Conservation (phyloP, 2,329 filamentous ascomycete genomes). For the Ascochyta fabae region DNA sequence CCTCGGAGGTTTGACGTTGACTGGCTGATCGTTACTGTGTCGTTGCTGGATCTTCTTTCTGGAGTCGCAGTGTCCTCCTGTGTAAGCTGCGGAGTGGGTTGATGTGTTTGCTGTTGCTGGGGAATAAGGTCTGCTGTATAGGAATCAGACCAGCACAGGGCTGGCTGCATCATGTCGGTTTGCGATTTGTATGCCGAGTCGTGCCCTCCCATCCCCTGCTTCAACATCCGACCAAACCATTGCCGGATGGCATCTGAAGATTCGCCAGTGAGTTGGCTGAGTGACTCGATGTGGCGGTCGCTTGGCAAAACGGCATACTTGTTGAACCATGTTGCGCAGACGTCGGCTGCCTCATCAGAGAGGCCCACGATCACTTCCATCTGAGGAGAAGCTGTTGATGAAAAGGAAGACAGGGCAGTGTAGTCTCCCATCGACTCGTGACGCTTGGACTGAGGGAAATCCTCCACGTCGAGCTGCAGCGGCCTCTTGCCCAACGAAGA, state of each 20-base stretch:
- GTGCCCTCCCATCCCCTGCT: slow-evolving; percentile 45
- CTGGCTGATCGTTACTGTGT: slow-evolving; percentile 22
- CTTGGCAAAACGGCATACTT: slow-evolving; percentile 47
- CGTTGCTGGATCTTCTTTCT: slow-evolving; percentile 24
- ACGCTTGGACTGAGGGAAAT: slow-evolving; percentile 44
- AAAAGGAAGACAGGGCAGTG: slow-evolving; percentile 32
- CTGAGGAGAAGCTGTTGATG: slow-evolving; percentile 23
- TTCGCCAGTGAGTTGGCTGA: slow-evolving; percentile 46
- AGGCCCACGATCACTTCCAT: slow-evolving; percentile 28
- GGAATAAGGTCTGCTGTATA: slow-evolving; percentile 25
- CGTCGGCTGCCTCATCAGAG: slow-evolving; percentile 46
- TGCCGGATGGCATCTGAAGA: slow-evolving; percentile 40
- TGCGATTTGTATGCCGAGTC: slow-evolving; percentile 50
- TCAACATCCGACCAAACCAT: slow-evolving; percentile 47
- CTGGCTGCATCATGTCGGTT: slow-evolving; percentile 36
- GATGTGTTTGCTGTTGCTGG: slow-evolving; percentile 13
- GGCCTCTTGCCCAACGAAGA: slow-evolving; percentile 39
- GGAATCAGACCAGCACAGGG: slow-evolving; percentile 30
- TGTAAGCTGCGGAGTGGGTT: slow-evolving; percentile 3
- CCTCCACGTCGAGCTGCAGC: slow-evolving; percentile 38
- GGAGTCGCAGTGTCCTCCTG: slow-evolving; percentile 22
- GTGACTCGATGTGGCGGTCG: slow-evolving; percentile 45
- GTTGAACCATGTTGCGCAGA: slow-evolving; percentile 48
- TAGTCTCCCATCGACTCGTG: slow-evolving; percentile 35
- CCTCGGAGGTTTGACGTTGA: slow-evolving; percentile 30